A percentile compares a stretch with the other conserved stretches of the same genome.
Evolutionary conservation across 768 basidiomycete genomes (phyloP).

Genomic region (Agrocybe praecox): DNA sequence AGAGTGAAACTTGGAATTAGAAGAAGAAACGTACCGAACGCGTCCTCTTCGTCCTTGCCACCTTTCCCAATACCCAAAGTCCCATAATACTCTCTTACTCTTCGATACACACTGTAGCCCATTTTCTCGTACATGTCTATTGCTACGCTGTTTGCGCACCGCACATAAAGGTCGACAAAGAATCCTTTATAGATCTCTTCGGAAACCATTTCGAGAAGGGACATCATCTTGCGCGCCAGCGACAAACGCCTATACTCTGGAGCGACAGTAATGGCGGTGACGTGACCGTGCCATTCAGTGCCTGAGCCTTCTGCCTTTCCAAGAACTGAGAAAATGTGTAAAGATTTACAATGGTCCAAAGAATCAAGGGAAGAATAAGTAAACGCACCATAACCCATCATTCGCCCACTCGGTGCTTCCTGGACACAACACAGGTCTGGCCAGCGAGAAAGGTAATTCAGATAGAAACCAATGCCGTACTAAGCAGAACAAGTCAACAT

Average conservation of each 20-base stretch:
- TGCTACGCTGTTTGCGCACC: constrained; percentile 83
- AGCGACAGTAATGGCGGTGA: constrained; percentile 93
- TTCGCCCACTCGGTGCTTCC: constrained; percentile 75
- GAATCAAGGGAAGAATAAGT: constrained; percentile 1
- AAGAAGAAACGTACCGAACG: constrained; percentile 68
- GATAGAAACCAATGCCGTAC: constrained; percentile 90
- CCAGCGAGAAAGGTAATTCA: constrained; percentile 89
- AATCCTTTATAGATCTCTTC: constrained; percentile 79
- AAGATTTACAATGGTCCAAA: not conserved
- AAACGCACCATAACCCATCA: constrained; percentile 91
- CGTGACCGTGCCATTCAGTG: constrained; percentile 89
- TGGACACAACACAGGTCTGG: constrained; percentile 88
- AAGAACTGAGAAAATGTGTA: constrained; percentile 58
- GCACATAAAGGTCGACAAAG: constrained; percentile 96
- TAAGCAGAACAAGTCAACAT: constrained; percentile 26
- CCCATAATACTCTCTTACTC: constrained; percentile 91
- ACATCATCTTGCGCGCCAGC: constrained; percentile 87
- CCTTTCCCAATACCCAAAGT: constrained; percentile 74
- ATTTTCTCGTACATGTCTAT: constrained; percentile 91
- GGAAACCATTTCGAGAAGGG: constrained; percentile 82
- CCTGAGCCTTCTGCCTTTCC: constrained; percentile 88
- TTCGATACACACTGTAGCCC: constrained; percentile 90
- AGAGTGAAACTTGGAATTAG: not conserved
- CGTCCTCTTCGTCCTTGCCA: constrained; percentile 86
- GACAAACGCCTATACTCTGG: constrained; percentile 90